These are phyloP conservation scores for Leccinellum rugosiceps DNA, from an alignment of 768 basidiomycete genomes.

Conservation along the genomic window DNA sequence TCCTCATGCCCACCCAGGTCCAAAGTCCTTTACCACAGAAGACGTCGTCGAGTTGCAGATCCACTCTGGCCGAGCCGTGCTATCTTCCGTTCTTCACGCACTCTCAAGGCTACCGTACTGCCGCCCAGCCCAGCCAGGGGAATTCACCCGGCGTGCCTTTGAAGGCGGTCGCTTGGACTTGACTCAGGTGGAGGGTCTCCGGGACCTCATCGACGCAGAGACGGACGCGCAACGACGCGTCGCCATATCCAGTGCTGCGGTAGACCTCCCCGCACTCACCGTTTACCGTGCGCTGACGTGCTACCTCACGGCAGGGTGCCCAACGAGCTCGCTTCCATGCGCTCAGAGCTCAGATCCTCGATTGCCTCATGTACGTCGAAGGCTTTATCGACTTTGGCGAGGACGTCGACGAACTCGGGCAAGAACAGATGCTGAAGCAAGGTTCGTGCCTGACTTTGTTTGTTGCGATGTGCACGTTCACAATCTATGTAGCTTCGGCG, in stretches of 20 bases:
- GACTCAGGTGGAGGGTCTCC: conserved; percentile 85
- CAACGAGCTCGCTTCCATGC: conserved; percentile 58
- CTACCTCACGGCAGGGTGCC: conserved; percentile 50
- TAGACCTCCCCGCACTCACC: conserved; percentile 35
- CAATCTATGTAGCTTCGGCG: conserved; percentile 42
- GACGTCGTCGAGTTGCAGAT: conserved; percentile 82
- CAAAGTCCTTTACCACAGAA: conserved; percentile 80
- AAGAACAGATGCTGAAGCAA: conserved; percentile 72
- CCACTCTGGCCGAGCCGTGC: conserved; percentile 82
- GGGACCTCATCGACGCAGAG: conserved; percentile 85
- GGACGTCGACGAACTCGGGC: conserved; percentile 71
- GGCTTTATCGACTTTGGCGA: conserved; percentile 94
- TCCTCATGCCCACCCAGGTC: conserved; percentile 42
- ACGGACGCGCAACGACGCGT: conserved; percentile 78
- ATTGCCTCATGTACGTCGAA: conserved; percentile 75
- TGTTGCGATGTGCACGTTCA: not conserved
- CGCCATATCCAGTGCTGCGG: conserved; percentile 66
- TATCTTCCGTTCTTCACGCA: conserved; percentile 64
- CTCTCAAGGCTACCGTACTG: conserved; percentile 60
- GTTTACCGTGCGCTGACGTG: not conserved
- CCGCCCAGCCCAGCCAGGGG: conserved; percentile 81
- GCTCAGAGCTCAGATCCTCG: conserved; percentile 63
- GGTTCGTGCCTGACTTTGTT: conserved; percentile 39
- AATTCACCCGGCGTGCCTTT: conserved; percentile 86
- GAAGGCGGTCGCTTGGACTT: conserved; percentile 78